Conservation (phyloP, 2,329 filamentous ascomycete genomes). For the Myriangium duriaei region DNA sequence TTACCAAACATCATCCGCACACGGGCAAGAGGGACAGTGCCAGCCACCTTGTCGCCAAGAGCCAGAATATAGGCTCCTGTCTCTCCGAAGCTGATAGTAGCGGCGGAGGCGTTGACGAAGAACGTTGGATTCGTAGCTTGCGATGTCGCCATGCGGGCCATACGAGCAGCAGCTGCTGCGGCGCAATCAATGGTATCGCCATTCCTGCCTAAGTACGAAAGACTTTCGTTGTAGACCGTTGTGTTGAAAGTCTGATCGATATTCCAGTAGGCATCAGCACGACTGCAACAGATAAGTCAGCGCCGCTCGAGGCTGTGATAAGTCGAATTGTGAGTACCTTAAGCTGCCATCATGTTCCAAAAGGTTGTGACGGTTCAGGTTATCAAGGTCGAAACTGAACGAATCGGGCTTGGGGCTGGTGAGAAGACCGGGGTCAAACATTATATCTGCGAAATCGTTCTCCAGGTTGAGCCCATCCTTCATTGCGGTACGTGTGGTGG, state of each 20-base stretch:
- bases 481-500: constrained; percentile 4
- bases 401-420: constrained; percentile 4
- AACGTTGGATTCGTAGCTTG: constrained; percentile 3
- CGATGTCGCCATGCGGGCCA: constrained; percentile 3
- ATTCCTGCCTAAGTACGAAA: constrained; percentile 8
- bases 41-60: constrained; percentile 3
- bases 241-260: constrained; percentile 6
- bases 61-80: neutral
- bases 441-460: constrained; percentile 1
- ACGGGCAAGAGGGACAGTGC: neutral
- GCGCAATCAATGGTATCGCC: constrained; percentile 5
- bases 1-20: constrained; percentile 6
- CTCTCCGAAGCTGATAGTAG: constrained; percentile 3
- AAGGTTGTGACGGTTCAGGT: constrained; percentile 3
- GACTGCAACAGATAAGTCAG: neutral
- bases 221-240: constrained; percentile 7
- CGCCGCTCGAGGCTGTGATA: no score
- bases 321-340: no score
- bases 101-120: constrained; percentile 5
- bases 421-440: constrained; percentile 4
- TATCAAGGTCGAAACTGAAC: constrained; percentile 7
- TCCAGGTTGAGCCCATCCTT: constrained; percentile 8
- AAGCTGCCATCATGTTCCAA: constrained; percentile 5
- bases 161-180: constrained; percentile 3
- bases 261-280: constrained; percentile 5